Conservation (phyloP, 2,329 filamentous ascomycete genomes). For the Aspergillus eucalypticola region DNA sequence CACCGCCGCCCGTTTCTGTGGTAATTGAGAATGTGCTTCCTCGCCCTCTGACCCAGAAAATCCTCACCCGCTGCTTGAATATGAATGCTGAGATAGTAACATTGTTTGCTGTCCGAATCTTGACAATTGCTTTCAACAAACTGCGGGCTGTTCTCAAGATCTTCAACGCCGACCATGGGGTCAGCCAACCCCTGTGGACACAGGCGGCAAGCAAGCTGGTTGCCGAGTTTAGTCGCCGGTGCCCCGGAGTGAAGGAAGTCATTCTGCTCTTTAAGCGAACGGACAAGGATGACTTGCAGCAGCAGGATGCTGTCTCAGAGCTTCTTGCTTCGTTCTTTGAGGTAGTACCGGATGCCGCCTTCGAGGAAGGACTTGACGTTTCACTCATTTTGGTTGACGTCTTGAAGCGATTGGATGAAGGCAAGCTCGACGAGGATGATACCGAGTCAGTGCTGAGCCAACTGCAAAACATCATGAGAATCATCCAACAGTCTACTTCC, state of each 20-base stretch:
- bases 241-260: conserved; percentile 79
- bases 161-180: conserved; percentile 53
- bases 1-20: conserved; percentile 76
- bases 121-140: conserved; percentile 79
- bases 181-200: conserved; percentile 61
- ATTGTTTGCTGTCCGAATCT: conserved; percentile 78
- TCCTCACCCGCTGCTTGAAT: conserved; percentile 75
- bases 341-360: conserved; percentile 72
- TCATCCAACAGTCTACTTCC: conserved; percentile 76
- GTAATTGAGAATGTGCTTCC: conserved; percentile 86
- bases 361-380: conserved; percentile 85
- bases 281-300: conserved; percentile 67
- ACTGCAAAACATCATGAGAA: conserved; percentile 75
- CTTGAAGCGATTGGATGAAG: conserved; percentile 61
- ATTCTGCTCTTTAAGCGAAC: conserved; percentile 72
- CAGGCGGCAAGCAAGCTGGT: conserved; percentile 68
- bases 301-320: conserved; percentile 75
- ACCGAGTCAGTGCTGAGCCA: conserved; percentile 67
- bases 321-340: conserved; percentile 84
- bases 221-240: conserved; percentile 73
- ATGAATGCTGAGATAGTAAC: conserved; percentile 76
- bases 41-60: conserved; percentile 75
- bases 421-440: conserved; percentile 48
- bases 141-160: conserved; percentile 64
- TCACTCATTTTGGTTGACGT: conserved; percentile 72